phyloP scores from a whole-genome alignment of 768 basidiomycete genomes.

The Pisolithus microcarpus region DNA sequence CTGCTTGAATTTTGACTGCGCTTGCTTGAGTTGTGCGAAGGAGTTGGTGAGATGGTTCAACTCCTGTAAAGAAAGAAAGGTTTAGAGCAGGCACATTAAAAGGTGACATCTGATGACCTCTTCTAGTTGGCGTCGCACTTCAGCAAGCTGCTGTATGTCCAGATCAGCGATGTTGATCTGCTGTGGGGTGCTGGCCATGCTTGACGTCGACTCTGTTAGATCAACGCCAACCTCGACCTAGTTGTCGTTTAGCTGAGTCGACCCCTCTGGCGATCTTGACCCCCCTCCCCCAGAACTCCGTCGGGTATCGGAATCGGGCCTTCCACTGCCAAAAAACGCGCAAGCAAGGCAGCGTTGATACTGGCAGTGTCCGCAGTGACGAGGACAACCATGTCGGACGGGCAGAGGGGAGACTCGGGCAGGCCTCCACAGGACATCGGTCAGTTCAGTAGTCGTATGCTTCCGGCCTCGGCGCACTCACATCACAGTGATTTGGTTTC shows the following conservation, averaged over 20 bases:
- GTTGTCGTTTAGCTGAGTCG: too few relatives aligned
- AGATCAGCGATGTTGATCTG: slow-evolving; percentile 78
- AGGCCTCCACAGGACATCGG: slow-evolving; percentile 50
- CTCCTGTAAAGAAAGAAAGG: slow-evolving; percentile 49
- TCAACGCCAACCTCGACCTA: too few relatives aligned
- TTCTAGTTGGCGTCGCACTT: slow-evolving; percentile 88
- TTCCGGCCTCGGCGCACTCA: background rate
- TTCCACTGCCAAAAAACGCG: too few relatives aligned
- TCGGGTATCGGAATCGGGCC: too few relatives aligned
- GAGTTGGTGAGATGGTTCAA: slow-evolving; percentile 86
- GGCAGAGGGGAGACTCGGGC: slow-evolving; percentile 16
- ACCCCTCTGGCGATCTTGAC: too few relatives aligned
- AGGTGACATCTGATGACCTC: slow-evolving; percentile 45
- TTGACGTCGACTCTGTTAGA: background rate
- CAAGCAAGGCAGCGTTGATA: slow-evolving; percentile 4
- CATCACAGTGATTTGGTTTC: slow-evolving; percentile 1
- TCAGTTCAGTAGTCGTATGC: slow-evolving; percentile 15
- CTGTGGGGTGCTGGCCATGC: slow-evolving; percentile 41
- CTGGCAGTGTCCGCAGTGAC: slow-evolving; percentile 14
- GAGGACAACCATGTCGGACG: slow-evolving; percentile 22
- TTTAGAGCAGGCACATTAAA: background rate
- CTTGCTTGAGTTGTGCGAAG: slow-evolving; percentile 87
- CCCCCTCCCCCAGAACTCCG: too few relatives aligned
- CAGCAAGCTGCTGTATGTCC: slow-evolving; percentile 76
- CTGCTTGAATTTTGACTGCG: slow-evolving; percentile 84